Evolutionary conservation across 176 grass and related monocot species (phyloP).

Genomic region (Rhynchospora tenuis): DNA sequence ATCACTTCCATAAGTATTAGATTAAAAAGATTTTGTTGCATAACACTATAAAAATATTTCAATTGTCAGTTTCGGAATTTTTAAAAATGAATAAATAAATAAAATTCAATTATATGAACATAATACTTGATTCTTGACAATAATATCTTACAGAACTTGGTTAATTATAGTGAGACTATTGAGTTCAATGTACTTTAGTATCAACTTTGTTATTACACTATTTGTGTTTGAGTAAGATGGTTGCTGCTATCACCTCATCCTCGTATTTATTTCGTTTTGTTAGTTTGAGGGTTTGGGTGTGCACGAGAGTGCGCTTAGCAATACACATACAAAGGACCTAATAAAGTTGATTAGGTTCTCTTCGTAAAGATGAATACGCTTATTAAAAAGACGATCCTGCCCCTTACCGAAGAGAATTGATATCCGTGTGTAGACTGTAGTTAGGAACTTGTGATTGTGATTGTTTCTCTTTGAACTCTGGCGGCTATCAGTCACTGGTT

Average conservation of each 20-base stretch:
- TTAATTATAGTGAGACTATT: not conserved
- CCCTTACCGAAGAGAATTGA: not conserved
- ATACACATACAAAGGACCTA: not conserved
- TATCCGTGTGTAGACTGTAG: no score
- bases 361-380: not conserved
- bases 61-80: not conserved
- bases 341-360: not conserved
- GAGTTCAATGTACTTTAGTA: not conserved
- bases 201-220: not conserved
- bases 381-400: not conserved
- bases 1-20: not conserved
- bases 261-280: not conserved
- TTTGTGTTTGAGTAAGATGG: not conserved
- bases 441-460: no score
- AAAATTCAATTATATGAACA: not conserved
- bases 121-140: not conserved
- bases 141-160: not conserved
- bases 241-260: not conserved
- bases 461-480: no score
- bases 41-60: not conserved
- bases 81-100: not conserved
- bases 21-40: not conserved
- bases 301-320: not conserved
- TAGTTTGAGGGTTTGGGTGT: not conserved
- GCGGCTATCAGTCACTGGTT: no score